A percentile compares a stretch with the other conserved stretches of the same genome.
phyloP scores from a whole-genome alignment of 129 eudicot species.

The Helianthus tuberosus region DNA sequence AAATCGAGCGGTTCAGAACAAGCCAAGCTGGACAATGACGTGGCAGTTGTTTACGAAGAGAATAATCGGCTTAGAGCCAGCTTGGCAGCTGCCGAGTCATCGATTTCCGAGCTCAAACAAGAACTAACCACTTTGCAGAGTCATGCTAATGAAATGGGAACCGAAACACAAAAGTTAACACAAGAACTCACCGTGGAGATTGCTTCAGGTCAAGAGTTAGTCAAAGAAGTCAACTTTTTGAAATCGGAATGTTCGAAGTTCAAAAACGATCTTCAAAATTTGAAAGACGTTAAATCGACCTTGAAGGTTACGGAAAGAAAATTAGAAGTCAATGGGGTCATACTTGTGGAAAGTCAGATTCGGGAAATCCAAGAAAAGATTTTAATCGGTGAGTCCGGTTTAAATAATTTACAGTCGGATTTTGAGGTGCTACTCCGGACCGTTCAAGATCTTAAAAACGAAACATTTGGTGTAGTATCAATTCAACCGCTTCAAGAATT shows the following conservation, averaged over 20 bases:
- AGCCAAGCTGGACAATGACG: constrained; percentile 43
- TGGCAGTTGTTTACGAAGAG: constrained; percentile 63
- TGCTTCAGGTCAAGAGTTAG: constrained; percentile 62
- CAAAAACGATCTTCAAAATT: constrained; percentile 56
- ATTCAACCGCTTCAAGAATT: constrained; percentile 53
- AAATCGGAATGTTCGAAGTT: constrained; percentile 69
- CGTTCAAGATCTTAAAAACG: constrained; percentile 58
- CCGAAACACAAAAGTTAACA: constrained; percentile 66
- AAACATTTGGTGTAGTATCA: constrained; percentile 45
- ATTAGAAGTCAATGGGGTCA: constrained; percentile 42
- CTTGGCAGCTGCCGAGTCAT: constrained; percentile 79
- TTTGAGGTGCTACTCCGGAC: constrained; percentile 53
- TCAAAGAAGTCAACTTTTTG: constrained; percentile 62
- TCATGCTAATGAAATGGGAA: constrained; percentile 67
- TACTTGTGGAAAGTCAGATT: constrained; percentile 54
- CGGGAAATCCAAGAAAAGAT: constrained; percentile 64
- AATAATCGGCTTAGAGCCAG: constrained; percentile 62
- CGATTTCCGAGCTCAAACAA: constrained; percentile 66
- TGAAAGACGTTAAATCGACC: constrained; percentile 45
- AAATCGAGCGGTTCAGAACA: constrained; percentile 50
- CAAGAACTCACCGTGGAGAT: constrained; percentile 53
- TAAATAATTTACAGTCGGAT: constrained; percentile 51
- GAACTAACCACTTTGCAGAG: constrained; percentile 66
- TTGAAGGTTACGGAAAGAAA: constrained; percentile 33
- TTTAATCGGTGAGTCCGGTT: constrained; percentile 48